Evolutionary conservation across 2,329 filamentous ascomycete species (phyloP), one percentile per base, ranked within the genome.

Genomic region (Fusarium luffae): DNA sequence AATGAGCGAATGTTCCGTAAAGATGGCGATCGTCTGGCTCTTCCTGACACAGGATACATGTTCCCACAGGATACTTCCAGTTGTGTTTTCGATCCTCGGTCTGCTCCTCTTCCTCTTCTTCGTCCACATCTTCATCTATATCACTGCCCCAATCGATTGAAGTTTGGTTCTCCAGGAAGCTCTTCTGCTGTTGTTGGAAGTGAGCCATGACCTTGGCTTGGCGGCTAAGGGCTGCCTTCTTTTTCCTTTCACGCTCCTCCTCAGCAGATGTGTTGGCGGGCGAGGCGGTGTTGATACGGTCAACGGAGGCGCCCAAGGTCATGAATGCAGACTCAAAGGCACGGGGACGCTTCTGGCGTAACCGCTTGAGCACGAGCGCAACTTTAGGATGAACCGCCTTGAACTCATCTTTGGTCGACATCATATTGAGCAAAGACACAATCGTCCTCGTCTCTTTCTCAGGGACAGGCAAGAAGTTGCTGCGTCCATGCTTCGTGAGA

Each of bases 161-260:
- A n/a, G 89, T 91, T 79, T 98, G 94, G 69, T 91, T 96, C 59
- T 93, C 92, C 82, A 99, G 83, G 81, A 99, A 99, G 74, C 89
- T 96, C 80, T 97, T 95, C 78, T 98, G 97, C 77, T 99, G 95
- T 77, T 97, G 92, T 78, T 98, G 96, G 81, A 99, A 98, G 77
- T 98, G 94, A 3, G 94, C 96, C 94, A 99, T 98, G 32, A 99
- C 93, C 75, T 90, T 92, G 3, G 94, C 94, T 79, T 98, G 94
- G 23, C 96, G 89, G 73, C 94, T 95, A 42, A 94, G 82, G 1
- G 96, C 96, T 54, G 95, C 93, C 79, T 92, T 92, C 85, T 98
- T 99, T 83, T 95, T 97, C 65, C 89, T 84, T 78, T 95, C 92
- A 18, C 89, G 87, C 75, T 95, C 92, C 70, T 91, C 91, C 63